These are phyloP conservation scores for Syzygium grande DNA, from an alignment of 345 rosid genomes.

Conservation along the genomic window DNA sequence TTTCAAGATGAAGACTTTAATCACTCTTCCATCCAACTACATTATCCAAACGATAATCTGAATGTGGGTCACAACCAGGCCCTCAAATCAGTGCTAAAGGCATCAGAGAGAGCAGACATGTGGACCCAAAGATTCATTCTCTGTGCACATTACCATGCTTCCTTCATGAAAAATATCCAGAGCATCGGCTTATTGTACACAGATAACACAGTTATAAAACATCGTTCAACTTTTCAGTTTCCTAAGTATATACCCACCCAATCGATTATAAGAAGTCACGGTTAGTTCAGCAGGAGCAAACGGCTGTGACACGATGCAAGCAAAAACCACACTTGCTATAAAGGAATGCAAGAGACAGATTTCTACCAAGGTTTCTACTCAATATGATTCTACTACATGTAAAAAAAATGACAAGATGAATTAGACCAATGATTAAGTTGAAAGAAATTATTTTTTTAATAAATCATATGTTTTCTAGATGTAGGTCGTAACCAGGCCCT, in stretches of 20 bases:
- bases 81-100: neutral
- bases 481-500: constrained; percentile 9
- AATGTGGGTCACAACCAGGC: constrained; percentile 6
- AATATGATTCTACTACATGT: neutral
- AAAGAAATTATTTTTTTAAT: neutral
- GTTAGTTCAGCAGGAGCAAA: neutral
- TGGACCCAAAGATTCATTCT: constrained; percentile 3
- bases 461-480: neutral
- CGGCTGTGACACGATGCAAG: neutral
- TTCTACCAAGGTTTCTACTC: neutral
- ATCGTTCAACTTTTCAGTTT: neutral
- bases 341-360: neutral
- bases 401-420: neutral
- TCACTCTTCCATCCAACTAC: neutral
- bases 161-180: constrained; percentile 4
- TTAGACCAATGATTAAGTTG: neutral
- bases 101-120: constrained; percentile 3
- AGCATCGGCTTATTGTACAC: constrained; percentile 10
- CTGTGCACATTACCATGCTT: constrained; percentile 13
- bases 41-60: neutral
- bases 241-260: neutral
- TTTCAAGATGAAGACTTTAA: neutral
- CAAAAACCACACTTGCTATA: neutral
- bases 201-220: neutral
- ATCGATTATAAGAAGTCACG: neutral